These are phyloP conservation scores for Penicillium herquei DNA, from an alignment of 495 filamentous ascomycete genomes.

Conservation along the genomic window DNA sequence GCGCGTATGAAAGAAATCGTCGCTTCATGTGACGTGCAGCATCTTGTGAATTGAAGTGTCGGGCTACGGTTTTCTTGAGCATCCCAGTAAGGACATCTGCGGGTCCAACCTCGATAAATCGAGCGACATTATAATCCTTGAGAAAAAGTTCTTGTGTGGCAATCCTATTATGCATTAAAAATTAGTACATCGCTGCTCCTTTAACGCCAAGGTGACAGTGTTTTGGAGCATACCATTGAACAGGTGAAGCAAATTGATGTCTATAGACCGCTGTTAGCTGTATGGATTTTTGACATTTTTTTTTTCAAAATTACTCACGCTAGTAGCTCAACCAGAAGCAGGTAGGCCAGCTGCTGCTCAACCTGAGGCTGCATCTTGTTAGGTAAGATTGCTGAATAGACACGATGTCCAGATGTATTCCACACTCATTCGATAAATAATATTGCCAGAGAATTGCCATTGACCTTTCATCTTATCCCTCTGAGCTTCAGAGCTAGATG, in stretches of 20 bases:
- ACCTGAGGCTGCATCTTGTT: conserved; percentile 86
- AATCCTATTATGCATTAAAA: conserved; percentile 47
- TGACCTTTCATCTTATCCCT: no score
- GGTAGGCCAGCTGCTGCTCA: conserved; percentile 97
- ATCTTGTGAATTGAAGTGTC: conserved; percentile 77
- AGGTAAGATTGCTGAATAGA: no score
- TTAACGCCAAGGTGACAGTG: no score
- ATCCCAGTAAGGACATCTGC: conserved; percentile 98
- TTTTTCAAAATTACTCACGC: conserved; percentile 56
- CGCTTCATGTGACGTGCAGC: no score
- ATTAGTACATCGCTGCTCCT: no score
- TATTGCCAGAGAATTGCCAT: no score
- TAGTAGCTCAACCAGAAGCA: conserved; percentile 93
- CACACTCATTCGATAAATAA: no score
- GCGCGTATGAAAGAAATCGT: no score
- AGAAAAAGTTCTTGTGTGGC: conserved; percentile 99
- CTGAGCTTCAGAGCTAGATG: no score
- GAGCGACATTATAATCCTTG: conserved; percentile 89
- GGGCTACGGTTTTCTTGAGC: conserved; percentile 89
- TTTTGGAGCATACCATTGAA: conserved; percentile 60
- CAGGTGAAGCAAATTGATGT: conserved; percentile 94
- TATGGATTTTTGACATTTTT: no score
- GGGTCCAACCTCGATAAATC: conserved; percentile 95
- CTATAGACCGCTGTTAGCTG: no score
- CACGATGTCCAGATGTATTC: no score